Evolutionary conservation across 805 yeast species (phyloP), one percentile per base, ranked within the genome.

Genomic region (Wickerhamiella musiphila): DNA sequence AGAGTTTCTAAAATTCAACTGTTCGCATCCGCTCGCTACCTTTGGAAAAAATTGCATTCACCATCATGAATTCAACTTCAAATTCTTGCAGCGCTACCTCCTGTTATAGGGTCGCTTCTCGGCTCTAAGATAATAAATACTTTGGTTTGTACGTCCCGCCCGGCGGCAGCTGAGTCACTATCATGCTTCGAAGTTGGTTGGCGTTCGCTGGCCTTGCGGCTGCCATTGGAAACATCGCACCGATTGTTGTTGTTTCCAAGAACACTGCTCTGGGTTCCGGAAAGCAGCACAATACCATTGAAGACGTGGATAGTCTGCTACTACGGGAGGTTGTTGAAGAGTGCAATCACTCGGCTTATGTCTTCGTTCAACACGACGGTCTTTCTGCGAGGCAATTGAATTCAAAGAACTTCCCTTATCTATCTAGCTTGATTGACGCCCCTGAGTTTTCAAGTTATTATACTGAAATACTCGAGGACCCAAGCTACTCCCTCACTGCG

Each of bases 311-410:
- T 16, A 33, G 28, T n/a, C 22, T 12, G 19, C 32, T 40, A 15
- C 36, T 40, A 4, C 21, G 27, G 19, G 36, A 31, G 18, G 38
- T 42, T 9, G 35, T 42, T 13, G 30, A 35, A 15, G 33, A 32
- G 2, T 74, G 82, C 43, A 39, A 58, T 2, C 63, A 74, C 7
- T 67, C 72, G 48, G 69, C 73, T 0, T 73, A 70, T 40, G 48
- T 75, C 3, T 49, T 74, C 19, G 60, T 72, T 2, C 57, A 63
- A 37, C 65, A 66, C 34, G 75, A 76, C 4, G 73, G 73, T 2
- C 45, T 72, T 34, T 46, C 49, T 5, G 49, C 61, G 25, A 52
- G 58, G 15, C 77, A 72, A 24, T 21, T 52, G 23, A 39, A 33
- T 18, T 44, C 0, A 44, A 38, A 23, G 49, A 47, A 15, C 52